Evolutionary conservation across 345 rosid genomes (phyloP).

Genomic region (Hypericum androsaemum): DNA sequence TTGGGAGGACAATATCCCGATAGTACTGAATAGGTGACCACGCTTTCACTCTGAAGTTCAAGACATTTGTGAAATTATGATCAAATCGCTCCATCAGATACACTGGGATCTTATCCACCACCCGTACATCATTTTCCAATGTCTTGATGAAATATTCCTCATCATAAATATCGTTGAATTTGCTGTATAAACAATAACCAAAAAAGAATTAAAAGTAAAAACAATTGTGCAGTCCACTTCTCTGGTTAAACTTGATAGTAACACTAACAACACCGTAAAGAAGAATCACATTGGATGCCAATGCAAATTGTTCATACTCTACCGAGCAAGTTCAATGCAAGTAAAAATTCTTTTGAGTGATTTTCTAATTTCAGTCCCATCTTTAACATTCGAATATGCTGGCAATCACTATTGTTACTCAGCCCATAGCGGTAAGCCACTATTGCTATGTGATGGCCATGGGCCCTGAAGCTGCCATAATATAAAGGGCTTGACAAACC

Average conservation of each 20-base stretch:
- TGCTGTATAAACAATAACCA: constrained; percentile 46
- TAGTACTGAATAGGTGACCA: constrained; percentile 88
- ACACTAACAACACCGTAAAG: no score
- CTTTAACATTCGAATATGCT: no score
- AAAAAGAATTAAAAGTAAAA: neutral
- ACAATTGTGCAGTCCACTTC: neutral
- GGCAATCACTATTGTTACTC: neutral
- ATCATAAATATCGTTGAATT: constrained; percentile 78
- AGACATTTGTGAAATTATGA: constrained; percentile 74
- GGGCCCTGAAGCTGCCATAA: neutral
- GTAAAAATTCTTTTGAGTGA: no score
- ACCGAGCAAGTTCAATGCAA: no score
- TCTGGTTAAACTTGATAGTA: neutral
- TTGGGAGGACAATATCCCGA: constrained; percentile 77
- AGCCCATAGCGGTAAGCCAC: neutral
- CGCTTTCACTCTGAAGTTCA: constrained; percentile 95
- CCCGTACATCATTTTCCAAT: constrained; percentile 74
- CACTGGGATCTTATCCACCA: constrained; percentile 75
- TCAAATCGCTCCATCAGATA: constrained; percentile 96
- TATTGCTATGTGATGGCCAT: neutral
- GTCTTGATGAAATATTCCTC: constrained; percentile 64
- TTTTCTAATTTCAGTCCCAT: no score
- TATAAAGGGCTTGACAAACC: constrained; percentile 28
- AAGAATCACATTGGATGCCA: neutral
- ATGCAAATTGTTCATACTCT: no score